Conservation (phyloP, 2,329 filamentous ascomycete genomes). For the Teratosphaeria destructans region DNA sequence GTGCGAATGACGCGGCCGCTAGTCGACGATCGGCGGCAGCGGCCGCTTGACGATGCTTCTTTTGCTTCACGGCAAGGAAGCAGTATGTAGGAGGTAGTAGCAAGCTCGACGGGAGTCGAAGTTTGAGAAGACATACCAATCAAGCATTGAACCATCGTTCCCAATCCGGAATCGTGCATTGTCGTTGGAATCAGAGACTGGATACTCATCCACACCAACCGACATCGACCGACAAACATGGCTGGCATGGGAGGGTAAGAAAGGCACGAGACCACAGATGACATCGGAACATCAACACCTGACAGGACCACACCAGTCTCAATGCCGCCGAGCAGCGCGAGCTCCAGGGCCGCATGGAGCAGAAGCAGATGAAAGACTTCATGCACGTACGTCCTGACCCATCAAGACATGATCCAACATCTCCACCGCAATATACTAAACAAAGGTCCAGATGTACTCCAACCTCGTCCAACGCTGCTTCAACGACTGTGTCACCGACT, state of each 20-base stretch:
- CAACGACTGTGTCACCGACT: conserved; percentile 93
- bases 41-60: neutral
- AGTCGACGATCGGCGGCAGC: neutral
- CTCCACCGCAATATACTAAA: neutral
- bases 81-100: no score
- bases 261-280: conserved; percentile 7
- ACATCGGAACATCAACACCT: neutral
- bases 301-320: conserved; percentile 41
- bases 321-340: conserved; percentile 75
- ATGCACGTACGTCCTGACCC: conserved; percentile 64
- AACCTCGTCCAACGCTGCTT: conserved; percentile 83
- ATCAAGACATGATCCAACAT: neutral
- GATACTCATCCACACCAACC: neutral
- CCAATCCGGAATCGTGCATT: neutral
- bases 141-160: neutral
- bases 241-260: conserved; percentile 21
- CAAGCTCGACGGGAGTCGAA: no score
- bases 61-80: neutral
- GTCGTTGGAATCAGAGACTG: neutral
- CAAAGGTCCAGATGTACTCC: conserved; percentile 50
- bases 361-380: conserved; percentile 98
- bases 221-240: conserved; percentile 10
- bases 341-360: conserved; percentile 89
- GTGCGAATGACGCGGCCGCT: neutral
- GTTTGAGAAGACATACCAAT: no score